These are phyloP conservation scores for Cytospora chrysosperma DNA, from an alignment of 2,329 filamentous ascomycete genomes.

Conservation along the genomic window DNA sequence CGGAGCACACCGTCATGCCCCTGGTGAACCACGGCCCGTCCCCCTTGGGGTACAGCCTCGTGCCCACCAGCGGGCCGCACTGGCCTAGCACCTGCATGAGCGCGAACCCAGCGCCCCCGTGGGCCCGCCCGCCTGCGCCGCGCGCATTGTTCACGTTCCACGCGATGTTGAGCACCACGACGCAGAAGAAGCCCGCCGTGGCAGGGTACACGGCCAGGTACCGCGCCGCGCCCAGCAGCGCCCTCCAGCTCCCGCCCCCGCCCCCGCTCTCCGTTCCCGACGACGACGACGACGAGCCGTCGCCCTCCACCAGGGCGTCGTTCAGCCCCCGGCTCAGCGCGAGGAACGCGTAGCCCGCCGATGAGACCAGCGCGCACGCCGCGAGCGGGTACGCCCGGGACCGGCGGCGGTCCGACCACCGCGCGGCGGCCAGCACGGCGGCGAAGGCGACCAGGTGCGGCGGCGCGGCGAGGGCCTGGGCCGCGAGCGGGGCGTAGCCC, in stretches of 20 bases:
- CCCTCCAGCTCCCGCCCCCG: constrained; percentile 28
- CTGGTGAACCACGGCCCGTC: constrained; percentile 61
- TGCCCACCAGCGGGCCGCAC: constrained; percentile 71
- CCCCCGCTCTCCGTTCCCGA: no score
- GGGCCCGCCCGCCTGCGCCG: constrained; percentile 61
- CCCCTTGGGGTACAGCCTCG: constrained; percentile 59
- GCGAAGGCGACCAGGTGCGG: constrained; percentile 77
- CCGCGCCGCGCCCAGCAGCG: constrained; percentile 43
- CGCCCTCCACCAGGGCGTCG: constrained; percentile 42
- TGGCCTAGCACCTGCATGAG: constrained; percentile 81
- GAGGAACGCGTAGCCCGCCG: constrained; percentile 57
- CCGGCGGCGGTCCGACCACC: constrained; percentile 65
- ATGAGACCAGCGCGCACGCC: constrained; percentile 66
- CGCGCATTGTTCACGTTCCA: constrained; percentile 81
- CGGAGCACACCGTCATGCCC: constrained; percentile 63
- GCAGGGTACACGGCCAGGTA: constrained; percentile 80
- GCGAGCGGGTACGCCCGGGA: constrained; percentile 67
- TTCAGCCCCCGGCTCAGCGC: constrained; percentile 58
- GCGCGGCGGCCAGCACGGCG: constrained; percentile 69
- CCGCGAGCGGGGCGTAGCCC: constrained; percentile 66
- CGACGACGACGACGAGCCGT: no score
- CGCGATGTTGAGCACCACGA: constrained; percentile 79
- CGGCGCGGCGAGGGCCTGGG: constrained; percentile 78
- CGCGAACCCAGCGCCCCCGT: constrained; percentile 74
- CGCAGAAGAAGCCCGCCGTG: constrained; percentile 76